Evolutionary conservation across 2,329 filamentous ascomycete genomes (phyloP).

Genomic region (Fusarium camptoceras): DNA sequence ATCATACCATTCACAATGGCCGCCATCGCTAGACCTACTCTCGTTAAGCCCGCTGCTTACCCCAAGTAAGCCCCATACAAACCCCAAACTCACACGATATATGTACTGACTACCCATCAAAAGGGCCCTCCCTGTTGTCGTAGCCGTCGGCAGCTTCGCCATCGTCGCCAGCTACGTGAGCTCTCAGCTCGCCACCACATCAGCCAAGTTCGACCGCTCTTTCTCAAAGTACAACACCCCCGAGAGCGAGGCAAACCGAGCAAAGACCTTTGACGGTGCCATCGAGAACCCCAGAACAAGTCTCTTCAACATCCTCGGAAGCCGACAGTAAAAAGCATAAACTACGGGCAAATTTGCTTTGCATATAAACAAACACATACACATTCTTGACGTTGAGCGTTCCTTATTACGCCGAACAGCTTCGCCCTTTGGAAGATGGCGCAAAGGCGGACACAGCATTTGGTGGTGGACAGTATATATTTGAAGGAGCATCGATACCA

Average conservation of each 20-base stretch:
- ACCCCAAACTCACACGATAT: background rate
- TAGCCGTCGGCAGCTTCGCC: constrained; percentile 39
- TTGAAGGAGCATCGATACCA: constrained; percentile 32
- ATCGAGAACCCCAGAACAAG: constrained; percentile 51
- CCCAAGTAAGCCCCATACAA: constrained; percentile 30
- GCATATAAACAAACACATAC: constrained; percentile 5
- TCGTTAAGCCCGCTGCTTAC: constrained; percentile 24
- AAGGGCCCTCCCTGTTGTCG: constrained; percentile 36
- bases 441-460: constrained; percentile 8
- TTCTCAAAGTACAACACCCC: constrained; percentile 55
- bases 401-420: constrained; percentile 26
- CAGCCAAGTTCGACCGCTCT: constrained; percentile 52
- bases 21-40: constrained; percentile 19
- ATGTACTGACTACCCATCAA: constrained; percentile 5
- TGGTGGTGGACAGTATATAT: constrained; percentile 1
- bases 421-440: background rate
- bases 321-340: constrained; percentile 40
- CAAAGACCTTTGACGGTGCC: constrained; percentile 49
- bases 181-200: constrained; percentile 50
- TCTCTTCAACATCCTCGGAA: constrained; percentile 52
- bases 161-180: constrained; percentile 51
- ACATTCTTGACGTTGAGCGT: constrained; percentile 36
- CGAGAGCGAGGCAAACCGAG: constrained; percentile 52
- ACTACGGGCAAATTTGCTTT: background rate
- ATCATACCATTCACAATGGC: constrained; percentile 28